Evolutionary conservation across 2,329 filamentous ascomycete genomes (phyloP).

Genomic region (Tolypocladium tundrense): DNA sequence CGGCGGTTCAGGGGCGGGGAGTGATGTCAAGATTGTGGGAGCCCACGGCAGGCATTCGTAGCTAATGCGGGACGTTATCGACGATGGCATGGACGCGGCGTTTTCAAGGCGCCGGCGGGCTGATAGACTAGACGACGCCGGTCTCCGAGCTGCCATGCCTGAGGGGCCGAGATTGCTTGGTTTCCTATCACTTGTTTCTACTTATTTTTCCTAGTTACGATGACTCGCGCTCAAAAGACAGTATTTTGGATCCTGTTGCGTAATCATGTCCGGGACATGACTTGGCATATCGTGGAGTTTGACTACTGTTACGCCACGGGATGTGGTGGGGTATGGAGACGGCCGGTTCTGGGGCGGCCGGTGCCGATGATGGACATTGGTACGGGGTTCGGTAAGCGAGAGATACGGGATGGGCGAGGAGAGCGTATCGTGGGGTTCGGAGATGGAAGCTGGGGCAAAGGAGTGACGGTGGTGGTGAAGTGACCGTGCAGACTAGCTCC

Average conservation of each 20-base stretch:
- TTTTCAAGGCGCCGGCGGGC: neutral
- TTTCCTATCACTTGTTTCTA: neutral
- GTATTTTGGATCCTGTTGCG: neutral
- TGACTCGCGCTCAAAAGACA: neutral
- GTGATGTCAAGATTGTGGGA: slow-evolving; percentile 4
- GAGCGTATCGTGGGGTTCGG: neutral
- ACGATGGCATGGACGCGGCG: neutral
- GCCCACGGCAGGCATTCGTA: neutral
- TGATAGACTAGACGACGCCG: neutral
- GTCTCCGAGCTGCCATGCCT: neutral
- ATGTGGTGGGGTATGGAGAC: neutral
- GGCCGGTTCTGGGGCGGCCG: neutral
- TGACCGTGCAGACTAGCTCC: too few relatives aligned
- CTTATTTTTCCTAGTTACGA: neutral
- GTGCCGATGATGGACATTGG: neutral
- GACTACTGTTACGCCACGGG: neutral
- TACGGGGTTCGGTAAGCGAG: neutral
- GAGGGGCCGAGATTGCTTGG: neutral
- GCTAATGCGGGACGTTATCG: neutral
- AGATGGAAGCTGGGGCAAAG: neutral
- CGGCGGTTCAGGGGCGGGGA: slow-evolving; percentile 40
- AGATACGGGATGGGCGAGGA: neutral
- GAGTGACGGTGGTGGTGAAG: neutral
- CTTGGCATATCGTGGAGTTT: neutral
- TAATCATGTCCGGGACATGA: neutral